Conservation (phyloP, 495 filamentous ascomycete genomes). For the Annulohypoxylon nitens region DNA sequence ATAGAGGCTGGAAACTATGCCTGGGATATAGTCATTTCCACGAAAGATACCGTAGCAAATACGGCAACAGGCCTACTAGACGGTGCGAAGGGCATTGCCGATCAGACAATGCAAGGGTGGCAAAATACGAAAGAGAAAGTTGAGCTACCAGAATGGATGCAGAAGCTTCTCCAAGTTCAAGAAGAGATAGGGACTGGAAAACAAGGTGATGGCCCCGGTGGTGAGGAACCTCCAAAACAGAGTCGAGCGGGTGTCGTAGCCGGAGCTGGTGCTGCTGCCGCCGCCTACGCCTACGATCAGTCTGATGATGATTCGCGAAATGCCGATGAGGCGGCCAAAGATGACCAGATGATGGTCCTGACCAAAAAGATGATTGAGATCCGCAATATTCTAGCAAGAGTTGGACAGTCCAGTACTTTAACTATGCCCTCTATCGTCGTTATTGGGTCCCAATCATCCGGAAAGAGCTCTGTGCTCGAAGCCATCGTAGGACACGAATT, state of each 20-base stretch:
- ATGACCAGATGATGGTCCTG: conserved; percentile 99
- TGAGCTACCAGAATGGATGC: conserved; percentile 87
- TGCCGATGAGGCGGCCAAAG: conserved; percentile 74
- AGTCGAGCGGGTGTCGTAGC: conserved; percentile 69
- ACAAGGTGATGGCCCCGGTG: conserved; percentile 59
- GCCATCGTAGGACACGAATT: conserved; percentile 99
- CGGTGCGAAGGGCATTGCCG: conserved; percentile 77
- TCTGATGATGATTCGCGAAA: conserved; percentile 77
- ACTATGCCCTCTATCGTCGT: conserved; percentile 97
- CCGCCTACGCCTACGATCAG: conserved; percentile 82
- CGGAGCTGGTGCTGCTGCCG: conserved; percentile 71
- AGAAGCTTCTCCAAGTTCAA: conserved; percentile 74
- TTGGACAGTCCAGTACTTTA: conserved; percentile 89
- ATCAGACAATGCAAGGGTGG: conserved; percentile 85
- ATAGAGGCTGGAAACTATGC: conserved; percentile 91
- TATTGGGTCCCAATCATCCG: conserved; percentile 97
- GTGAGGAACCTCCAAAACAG: conserved; percentile 69
- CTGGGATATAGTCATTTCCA: conserved; percentile 78
- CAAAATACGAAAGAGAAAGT: conserved; percentile 82
- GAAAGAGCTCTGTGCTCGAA: conserved; percentile 97
- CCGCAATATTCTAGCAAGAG: conserved; percentile 85
- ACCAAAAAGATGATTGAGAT: conserved; percentile 99
- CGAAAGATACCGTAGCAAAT: conserved; percentile 74
- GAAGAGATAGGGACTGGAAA: conserved; percentile 61
- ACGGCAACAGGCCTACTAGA: conserved; percentile 76